These are phyloP conservation scores for Malus fusca DNA, from an alignment of 306 rosid genomes.

Conservation along the genomic window DNA sequence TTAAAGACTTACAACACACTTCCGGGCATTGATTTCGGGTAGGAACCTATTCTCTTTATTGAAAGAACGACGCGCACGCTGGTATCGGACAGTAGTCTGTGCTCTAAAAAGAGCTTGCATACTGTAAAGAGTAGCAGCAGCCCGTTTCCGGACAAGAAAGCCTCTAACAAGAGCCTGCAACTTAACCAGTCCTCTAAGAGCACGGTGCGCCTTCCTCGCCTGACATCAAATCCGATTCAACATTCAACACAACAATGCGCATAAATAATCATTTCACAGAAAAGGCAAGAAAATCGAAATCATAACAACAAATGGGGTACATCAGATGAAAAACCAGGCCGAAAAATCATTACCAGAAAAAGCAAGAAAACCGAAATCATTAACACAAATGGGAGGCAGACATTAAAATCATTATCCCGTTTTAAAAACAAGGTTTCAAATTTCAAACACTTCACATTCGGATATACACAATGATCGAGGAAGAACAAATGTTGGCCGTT, in stretches of 20 bases:
- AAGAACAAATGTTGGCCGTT: not conserved
- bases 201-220: constrained; percentile 91
- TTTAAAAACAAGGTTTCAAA: constrained; percentile 1
- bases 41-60: constrained; percentile 48
- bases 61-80: constrained; percentile 79
- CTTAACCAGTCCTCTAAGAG: constrained; percentile 80
- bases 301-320: not conserved
- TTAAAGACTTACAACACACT: constrained; percentile 37
- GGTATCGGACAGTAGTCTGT: constrained; percentile 57
- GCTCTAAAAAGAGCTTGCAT: constrained; percentile 96
- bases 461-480: not conserved
- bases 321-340: not conserved
- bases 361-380: not conserved
- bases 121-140: constrained; percentile 80
- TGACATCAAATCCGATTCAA: constrained; percentile 12
- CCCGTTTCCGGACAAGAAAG: constrained; percentile 74
- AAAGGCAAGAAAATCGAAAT: not conserved
- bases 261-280: not conserved
- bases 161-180: constrained; percentile 93
- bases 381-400: not conserved
- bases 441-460: constrained; percentile 4
- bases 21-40: constrained; percentile 49
- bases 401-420: not conserved
- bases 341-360: not conserved
- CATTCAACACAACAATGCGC: not conserved